A percentile compares a stretch with the other conserved stretches of the same genome.
phyloP scores from a whole-genome alignment of 495 filamentous ascomycete genomes.

The Penicillium antarcticum region DNA sequence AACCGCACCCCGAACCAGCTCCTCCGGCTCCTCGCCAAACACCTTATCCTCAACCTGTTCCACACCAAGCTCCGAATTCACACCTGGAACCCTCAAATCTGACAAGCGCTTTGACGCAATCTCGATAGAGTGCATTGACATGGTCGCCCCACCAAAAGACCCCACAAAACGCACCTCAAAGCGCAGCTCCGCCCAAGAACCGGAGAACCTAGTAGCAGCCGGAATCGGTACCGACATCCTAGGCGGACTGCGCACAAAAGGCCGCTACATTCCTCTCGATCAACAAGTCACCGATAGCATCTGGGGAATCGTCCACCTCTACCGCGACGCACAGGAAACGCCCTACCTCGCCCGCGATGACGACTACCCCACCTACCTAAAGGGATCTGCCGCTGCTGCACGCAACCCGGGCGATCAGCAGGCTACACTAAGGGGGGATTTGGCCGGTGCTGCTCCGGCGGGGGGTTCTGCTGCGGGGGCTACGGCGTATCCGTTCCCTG shows the following conservation, averaged over 20 bases:
- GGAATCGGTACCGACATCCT: conserved; percentile 50
- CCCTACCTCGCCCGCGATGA: conserved; percentile 40
- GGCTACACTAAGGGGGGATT: background rate
- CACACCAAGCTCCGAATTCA: conserved; percentile 7
- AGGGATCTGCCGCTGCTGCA: conserved; percentile 39
- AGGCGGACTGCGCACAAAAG: conserved; percentile 66
- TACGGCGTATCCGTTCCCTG: conserved; percentile 22
- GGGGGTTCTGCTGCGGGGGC: background rate
- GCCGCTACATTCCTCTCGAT: conserved; percentile 70
- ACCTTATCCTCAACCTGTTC: conserved; percentile 10
- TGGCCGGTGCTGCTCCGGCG: background rate
- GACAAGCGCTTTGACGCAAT: conserved; percentile 67
- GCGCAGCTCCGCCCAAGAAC: conserved; percentile 5
- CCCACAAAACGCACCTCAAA: conserved; percentile 12
- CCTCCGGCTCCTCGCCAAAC: background rate
- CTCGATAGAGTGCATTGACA: conserved; percentile 65
- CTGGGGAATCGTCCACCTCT: conserved; percentile 92
- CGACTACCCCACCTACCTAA: conserved; percentile 39
- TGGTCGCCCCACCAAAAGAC: conserved; percentile 40
- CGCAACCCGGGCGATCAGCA: conserved; percentile 28
- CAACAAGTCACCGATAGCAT: conserved; percentile 76
- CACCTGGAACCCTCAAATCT: conserved; percentile 19
- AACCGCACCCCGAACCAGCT: background rate
- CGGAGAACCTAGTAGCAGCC: conserved; percentile 39
- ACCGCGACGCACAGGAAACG: conserved; percentile 79